Conservation (phyloP, 2,329 filamentous ascomycete genomes). For the Colletotrichum euphorbiae region DNA sequence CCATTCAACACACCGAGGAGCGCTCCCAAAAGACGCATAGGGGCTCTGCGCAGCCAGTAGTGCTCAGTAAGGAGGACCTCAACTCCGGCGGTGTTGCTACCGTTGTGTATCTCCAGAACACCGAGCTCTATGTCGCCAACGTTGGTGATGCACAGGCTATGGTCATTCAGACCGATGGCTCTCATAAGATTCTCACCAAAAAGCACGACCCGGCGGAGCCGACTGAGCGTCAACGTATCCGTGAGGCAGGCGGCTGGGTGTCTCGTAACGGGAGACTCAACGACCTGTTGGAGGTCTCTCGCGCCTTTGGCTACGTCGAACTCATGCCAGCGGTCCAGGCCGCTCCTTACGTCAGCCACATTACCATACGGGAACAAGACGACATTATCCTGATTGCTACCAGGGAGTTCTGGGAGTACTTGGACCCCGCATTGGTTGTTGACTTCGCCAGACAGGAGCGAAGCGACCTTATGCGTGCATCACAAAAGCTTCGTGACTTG, state of each 20-base stretch:
- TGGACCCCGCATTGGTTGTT: constrained; percentile 89
- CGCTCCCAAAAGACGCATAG: constrained; percentile 75
- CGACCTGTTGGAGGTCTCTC: constrained; percentile 88
- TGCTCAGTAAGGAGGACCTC: constrained; percentile 89
- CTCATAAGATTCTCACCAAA: constrained; percentile 83
- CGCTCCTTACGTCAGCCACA: constrained; percentile 83
- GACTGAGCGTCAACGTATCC: constrained; percentile 85
- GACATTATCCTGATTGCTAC: constrained; percentile 95
- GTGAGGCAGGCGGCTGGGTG: constrained; percentile 94
- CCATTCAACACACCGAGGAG: constrained; percentile 83
- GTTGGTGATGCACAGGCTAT: constrained; percentile 97
- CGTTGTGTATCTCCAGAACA: constrained; percentile 87
- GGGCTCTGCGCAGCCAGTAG: constrained; percentile 76
- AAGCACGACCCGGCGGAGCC: constrained; percentile 95
- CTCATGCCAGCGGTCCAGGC: constrained; percentile 94
- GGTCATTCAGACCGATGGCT: constrained; percentile 88
- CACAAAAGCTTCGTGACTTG: constrained; percentile 92
- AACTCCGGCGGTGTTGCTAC: constrained; percentile 93
- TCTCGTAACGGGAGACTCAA: constrained; percentile 95
- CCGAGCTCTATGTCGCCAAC: constrained; percentile 93
- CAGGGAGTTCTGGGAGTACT: constrained; percentile 93
- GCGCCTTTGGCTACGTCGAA: constrained; percentile 94
- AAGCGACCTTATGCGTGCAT: constrained; percentile 90
- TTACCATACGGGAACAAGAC: constrained; percentile 86
- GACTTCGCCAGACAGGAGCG: constrained; percentile 91